phyloP scores from a whole-genome alignment of 2,329 filamentous ascomycete genomes.

The Pseudogymnoascus sp. region DNA sequence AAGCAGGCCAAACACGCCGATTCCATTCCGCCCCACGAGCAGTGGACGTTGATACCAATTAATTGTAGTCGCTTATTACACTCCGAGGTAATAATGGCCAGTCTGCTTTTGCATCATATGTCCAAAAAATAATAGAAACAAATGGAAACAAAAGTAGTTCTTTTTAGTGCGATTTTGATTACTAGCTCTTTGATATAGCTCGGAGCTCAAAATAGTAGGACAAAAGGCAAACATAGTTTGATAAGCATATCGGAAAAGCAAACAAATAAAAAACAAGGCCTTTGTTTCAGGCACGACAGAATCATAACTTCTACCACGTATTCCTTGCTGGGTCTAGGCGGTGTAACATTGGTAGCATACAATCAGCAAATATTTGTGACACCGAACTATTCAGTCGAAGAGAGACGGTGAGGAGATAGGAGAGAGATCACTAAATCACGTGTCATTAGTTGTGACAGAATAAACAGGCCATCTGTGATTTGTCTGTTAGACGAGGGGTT shows the following conservation, averaged over 20 bases:
- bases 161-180: not conserved
- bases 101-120: not conserved
- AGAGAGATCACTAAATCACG: not conserved
- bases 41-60: slow-evolving; percentile 5
- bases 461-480: slow-evolving; percentile 3
- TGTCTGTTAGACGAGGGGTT: slow-evolving; percentile 7
- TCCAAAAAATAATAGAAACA: not conserved
- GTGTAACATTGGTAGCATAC: not conserved
- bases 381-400: not conserved
- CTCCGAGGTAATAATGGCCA: not conserved
- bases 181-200: not conserved
- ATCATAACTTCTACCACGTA: not conserved
- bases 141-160: not conserved
- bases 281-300: not conserved
- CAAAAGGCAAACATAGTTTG: not conserved
- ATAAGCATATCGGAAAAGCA: not conserved
- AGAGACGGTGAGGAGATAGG: not conserved
- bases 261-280: slow-evolving; percentile 6
- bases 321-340: not conserved
- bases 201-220: not conserved
- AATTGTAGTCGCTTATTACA: not conserved
- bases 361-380: not conserved
- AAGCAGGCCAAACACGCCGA: slow-evolving; percentile 60
- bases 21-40: slow-evolving; percentile 47
- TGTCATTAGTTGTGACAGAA: not conserved